Evolutionary conservation across 768 basidiomycete species (phyloP), one percentile per base, ranked within the genome.

Genomic region (Amanita inopinata): DNA sequence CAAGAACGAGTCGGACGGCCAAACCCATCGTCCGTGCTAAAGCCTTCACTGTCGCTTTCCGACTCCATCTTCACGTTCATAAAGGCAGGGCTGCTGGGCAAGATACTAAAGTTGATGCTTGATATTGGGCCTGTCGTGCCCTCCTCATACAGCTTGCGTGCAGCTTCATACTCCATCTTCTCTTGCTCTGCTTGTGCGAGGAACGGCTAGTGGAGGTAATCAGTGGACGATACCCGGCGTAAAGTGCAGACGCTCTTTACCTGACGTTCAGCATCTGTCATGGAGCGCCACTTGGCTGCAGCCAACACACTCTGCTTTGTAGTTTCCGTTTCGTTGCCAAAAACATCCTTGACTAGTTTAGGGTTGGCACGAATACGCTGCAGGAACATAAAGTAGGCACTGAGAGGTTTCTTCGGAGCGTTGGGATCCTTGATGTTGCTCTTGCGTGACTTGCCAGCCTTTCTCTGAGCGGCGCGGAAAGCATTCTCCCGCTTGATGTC

Each of bases 341-440:
- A 94, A 5, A 94, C 79, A 9, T 82, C 80, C 46, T 58, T 69
- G 7, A 88, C 84, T n/a, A 93, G 62, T 25, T 67, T 65, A 2
- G 78, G 74, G 54, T 86, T 79, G 40, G 85, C 81, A 47, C 92
- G 73, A 51, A 96, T 96, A 33, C 82, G 78, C 59, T 92, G 90
- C 50, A 94, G 60, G 68, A 92, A 96, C 80, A 93, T 86, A 51
- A 96, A 94, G 56, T 94, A 96, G 0, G 92, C 90, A 56, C 80
- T 83, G 33, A 94, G 75, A 4, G 92, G 92, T 57, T 94, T 94
- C 78, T 91, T 93, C 2, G 92, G 92, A 5, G 90, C 92, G 56
- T 96, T 94, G 24, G 91, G 91, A 58, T 96, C 91, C 66, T 93
- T 94, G 63, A 96, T 85, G 59, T 96, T 96, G 51, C 83, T 83